Evolutionary conservation across 306 rosid genomes (phyloP).

Genomic region (cucumber (Cucumis sativus)): DNA sequence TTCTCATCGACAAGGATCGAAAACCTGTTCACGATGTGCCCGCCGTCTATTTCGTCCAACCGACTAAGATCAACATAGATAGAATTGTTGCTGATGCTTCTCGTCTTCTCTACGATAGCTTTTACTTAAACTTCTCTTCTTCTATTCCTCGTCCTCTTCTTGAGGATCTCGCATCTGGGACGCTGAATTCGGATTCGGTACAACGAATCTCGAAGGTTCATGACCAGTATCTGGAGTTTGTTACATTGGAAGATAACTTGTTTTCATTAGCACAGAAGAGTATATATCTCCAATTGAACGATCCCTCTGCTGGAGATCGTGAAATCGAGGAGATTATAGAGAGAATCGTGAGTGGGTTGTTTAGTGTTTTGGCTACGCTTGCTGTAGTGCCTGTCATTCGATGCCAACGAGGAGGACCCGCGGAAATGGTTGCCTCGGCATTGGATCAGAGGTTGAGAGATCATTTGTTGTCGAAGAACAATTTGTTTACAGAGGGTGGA

Average conservation of each 20-base stretch:
- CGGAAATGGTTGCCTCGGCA: conserved; percentile 89
- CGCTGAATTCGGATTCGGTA: conserved; percentile 60
- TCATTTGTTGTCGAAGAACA: conserved; percentile 78
- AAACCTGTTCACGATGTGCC: conserved; percentile 88
- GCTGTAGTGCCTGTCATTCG: conserved; percentile 78
- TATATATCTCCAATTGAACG: conserved; percentile 63
- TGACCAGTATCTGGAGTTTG: conserved; percentile 89
- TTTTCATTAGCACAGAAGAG: conserved; percentile 76
- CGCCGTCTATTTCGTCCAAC: conserved; percentile 85
- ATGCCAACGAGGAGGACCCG: conserved; percentile 80
- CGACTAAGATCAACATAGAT: conserved; percentile 47
- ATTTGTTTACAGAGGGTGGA: conserved; percentile 78
- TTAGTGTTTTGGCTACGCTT: conserved; percentile 76
- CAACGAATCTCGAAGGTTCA: conserved; percentile 68
- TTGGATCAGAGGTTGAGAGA: conserved; percentile 87
- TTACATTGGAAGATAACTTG: conserved; percentile 70
- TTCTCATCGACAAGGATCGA: conserved; percentile 83
- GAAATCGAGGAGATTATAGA: conserved; percentile 88
- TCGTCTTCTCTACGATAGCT: conserved; percentile 51
- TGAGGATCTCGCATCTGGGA: conserved; percentile 80
- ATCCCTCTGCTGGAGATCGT: conserved; percentile 85
- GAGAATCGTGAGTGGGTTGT: conserved; percentile 61
- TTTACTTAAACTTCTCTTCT: conserved; percentile 79
- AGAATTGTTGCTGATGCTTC: conserved; percentile 72
- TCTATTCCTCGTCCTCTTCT: conserved; percentile 84